These are phyloP conservation scores for Lodderomyces orthopsilosis DNA, from an alignment of 1,139 yeast species.

Conservation along the genomic window DNA sequence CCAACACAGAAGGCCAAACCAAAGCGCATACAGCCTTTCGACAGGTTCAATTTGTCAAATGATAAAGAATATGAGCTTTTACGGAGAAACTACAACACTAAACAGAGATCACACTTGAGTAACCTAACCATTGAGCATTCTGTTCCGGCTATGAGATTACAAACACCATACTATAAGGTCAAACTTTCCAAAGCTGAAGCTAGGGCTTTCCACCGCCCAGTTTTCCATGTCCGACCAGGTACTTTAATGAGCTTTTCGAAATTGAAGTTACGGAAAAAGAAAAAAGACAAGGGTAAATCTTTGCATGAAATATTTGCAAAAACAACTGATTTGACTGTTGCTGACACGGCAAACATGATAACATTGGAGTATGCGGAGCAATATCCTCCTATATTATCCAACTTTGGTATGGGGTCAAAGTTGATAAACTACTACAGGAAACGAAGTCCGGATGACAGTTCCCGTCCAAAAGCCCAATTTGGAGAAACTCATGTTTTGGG, in stretches of 20 bases:
- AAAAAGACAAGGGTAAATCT: conserved; percentile 85
- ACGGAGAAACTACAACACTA: conserved; percentile 84
- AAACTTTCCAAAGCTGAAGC: conserved; percentile 65
- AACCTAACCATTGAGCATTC: conserved; percentile 90
- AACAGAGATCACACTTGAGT: conserved; percentile 90
- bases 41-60: conserved; percentile 78
- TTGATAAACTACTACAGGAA: conserved; percentile 91
- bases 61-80: conserved; percentile 82
- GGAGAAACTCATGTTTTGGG: conserved; percentile 97
- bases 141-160: conserved; percentile 80
- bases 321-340: conserved; percentile 74
- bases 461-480: conserved; percentile 82
- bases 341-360: conserved; percentile 78
- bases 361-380: conserved; percentile 91
- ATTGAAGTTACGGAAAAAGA: conserved; percentile 76
- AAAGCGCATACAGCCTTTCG: conserved; percentile 12
- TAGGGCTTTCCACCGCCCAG: conserved; percentile 79
- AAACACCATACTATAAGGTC: conserved; percentile 89
- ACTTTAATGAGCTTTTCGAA: conserved; percentile 73
- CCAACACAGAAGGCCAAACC: conserved; percentile 26
- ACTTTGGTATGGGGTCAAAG: conserved; percentile 95
- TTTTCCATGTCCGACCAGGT: conserved; percentile 74
- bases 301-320: conserved; percentile 68
- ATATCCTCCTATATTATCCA: conserved; percentile 75
- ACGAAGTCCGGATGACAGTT: conserved; percentile 72